Evolutionary conservation across 1,284 basidiomycete species (phyloP), one percentile per base, ranked within the genome.

Genomic region (Xerocomus nothofagi): DNA sequence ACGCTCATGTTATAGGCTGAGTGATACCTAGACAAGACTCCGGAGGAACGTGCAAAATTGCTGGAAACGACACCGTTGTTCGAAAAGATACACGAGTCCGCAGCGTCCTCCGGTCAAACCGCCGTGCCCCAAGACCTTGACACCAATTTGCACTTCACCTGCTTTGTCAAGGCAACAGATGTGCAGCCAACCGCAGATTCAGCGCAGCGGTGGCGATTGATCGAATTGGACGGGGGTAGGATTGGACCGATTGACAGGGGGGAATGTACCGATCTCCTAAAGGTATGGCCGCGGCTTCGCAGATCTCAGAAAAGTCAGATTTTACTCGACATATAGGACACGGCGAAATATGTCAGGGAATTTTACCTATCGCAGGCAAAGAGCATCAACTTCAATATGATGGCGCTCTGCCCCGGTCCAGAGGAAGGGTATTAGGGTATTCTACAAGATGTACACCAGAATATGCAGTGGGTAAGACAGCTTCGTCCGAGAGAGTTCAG

Each of bases 181-280:
- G 65, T 70, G 3, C 24, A 4, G 54, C 43, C 45, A 39, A 46
- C 37, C 53, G 60, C 26, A 55, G 63, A 39, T 67, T 59, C 39
- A 58, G 32, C 42, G 1, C 43, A 54, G 15, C 47, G 18, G 51
- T 57, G 63, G 67, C 76, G 86, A 31, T 69, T 95, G 6, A 72
- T 94, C 42, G 93, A 95, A 68, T 74, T 96, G 34, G 93, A 95
- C 67, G 93, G 93, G 2, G 67, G 80, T 41, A 71, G 93, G 34
- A 71, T 66, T 6, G 88, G 88, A 2, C 91, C 92, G 0, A 74
- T 94, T 52, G 92, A 95, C 65, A 76, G 86, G 57, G 93, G 93
- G 2, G 70, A 72, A 34, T 83, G 79, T 54, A 71, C 50, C 20
- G 72, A 88, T 62, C 73, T 94, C 36, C 70, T 93, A 34, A 65